phyloP scores from a whole-genome alignment of 1,284 basidiomycete genomes.

The Mrakiaceae sp. region DNA sequence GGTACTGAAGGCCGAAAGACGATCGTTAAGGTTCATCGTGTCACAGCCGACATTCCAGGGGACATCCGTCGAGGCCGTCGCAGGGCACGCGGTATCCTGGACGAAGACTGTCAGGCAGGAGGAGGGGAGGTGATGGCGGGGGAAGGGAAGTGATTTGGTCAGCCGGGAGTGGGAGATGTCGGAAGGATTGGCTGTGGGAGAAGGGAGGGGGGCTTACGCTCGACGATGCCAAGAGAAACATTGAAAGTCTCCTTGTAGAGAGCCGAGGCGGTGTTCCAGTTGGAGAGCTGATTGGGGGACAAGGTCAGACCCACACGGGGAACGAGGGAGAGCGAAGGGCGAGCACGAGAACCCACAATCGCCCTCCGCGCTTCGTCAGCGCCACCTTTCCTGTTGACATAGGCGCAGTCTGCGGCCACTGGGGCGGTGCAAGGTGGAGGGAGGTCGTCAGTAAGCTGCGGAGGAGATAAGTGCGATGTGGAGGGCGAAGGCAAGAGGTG shows the following conservation, averaged over 20 bases:
- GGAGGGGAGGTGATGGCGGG: not conserved
- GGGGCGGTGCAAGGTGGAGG: conserved; percentile 25
- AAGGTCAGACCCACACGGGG: not conserved
- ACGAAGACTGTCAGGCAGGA: conserved; percentile 22
- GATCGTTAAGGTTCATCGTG: conserved; percentile 48
- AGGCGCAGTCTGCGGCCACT: conserved; percentile 78
- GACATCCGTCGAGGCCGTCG: conserved; percentile 32
- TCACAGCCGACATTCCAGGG: conserved; percentile 41
- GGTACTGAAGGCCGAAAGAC: conserved; percentile 66
- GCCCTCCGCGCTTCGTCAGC: conserved; percentile 55
- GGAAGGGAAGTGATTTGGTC: not conserved
- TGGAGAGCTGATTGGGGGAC: conserved; percentile 1
- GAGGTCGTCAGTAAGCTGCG: too few species aligned
- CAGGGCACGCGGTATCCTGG: conserved; percentile 38
- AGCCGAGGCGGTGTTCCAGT: conserved; percentile 53
- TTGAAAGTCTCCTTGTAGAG: conserved; percentile 77
- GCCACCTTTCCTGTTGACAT: conserved; percentile 51
- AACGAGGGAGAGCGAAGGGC: not conserved
- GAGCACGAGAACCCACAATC: conserved; percentile 44
- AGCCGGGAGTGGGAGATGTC: too few species aligned
- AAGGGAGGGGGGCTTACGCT: conserved; percentile 38
- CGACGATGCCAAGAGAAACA: conserved; percentile 70
- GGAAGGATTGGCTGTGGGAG: not conserved
- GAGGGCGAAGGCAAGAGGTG: too few species aligned
- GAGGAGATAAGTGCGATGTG: too few species aligned